Base-by-base conservation (phyloP, 1,139 yeast species). In the Tardiomyces depauwii region DNA sequence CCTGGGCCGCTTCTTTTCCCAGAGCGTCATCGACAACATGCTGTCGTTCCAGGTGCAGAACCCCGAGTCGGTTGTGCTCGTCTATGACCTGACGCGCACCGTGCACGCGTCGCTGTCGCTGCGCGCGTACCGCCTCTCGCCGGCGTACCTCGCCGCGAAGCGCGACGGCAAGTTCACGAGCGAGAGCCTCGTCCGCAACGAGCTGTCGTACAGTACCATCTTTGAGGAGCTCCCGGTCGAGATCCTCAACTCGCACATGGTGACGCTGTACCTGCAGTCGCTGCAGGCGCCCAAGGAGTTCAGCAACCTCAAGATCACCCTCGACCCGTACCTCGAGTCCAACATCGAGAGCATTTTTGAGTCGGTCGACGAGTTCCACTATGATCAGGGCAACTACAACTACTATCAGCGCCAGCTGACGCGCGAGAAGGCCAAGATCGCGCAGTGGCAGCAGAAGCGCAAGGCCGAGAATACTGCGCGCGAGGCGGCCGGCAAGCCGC, bases 371-470 rank as follows among this genome's bases (percentile, higher is more conserved):
- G 80, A 82, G 43, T 80, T 79, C 69, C 82, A 82, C 67, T 81
- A 81, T 60, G 93, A 84, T 60, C 86, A 84, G 63, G 82, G 83
- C 56, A 84, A 82, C 66, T 81, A 82, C 69, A 86, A 80, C 70
- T 86, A 80, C 70, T 66, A 64, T 55, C 94, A 84, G 68, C 79
- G 94, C 69, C 82, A 78, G 58, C 71, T 78, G 53, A 77, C 80
- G 46, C 77, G 88, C 63, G 95, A 85, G 61, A 72, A 73, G 62
- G 67, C 78, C 50, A 83, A 81, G 69, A 74, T 84, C 53, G 72
- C 74, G 53, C 87, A 80, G 63, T 84, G 93, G 91, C 78, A 77
- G 59, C 81, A 77, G 59, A 80, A 77, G 65, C 71, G 87, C 61
- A 77, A 77, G 65, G 71, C 76, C 51, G 91, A 82, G 57, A 82